Conservation (phyloP, 768 basidiomycete species). For the Psilocybe sp. region DNA sequence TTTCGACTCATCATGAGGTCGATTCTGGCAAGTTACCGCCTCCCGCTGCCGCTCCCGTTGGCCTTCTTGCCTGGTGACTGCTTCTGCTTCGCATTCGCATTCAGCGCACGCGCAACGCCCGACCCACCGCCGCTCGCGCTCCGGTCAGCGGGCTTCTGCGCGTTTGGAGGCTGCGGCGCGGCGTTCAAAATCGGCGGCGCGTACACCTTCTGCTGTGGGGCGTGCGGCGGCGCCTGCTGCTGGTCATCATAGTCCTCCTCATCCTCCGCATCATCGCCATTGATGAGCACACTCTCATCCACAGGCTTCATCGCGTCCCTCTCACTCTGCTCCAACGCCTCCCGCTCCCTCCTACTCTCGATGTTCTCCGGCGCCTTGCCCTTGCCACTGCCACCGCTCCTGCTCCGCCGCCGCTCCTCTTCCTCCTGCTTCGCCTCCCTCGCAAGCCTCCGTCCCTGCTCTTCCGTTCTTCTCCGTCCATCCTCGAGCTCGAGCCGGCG, state of each 20-base stretch:
- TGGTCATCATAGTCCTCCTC: constrained; percentile 7
- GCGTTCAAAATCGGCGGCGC: constrained; percentile 17
- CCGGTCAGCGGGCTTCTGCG: not conserved
- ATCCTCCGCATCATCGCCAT: constrained; percentile 13
- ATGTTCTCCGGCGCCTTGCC: constrained; percentile 37
- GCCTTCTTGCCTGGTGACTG: not conserved
- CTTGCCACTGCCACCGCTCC: not conserved
- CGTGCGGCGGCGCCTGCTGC: not conserved
- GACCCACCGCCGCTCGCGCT: constrained; percentile 3
- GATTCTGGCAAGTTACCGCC: not conserved
- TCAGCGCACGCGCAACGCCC: constrained; percentile 15
- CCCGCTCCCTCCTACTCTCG: constrained; percentile 30
- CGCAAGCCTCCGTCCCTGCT: constrained; percentile 42
- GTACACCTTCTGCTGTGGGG: constrained; percentile 4
- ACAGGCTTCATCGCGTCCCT: constrained; percentile 74
- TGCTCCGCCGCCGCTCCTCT: not conserved
- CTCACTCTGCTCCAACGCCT: constrained; percentile 35
- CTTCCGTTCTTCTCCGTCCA: constrained; percentile 38
- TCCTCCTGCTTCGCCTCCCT: constrained; percentile 9
- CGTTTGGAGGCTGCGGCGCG: constrained; percentile 12
- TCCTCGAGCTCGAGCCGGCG: constrained; percentile 48
- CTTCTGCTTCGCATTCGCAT: constrained; percentile 2
- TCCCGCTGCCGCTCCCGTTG: not conserved
- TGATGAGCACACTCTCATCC: constrained; percentile 37
- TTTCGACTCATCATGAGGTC: too few species aligned